Percentiles rank a stretch among this genome's conserved stretches.
Evolutionary conservation across 148 eudicot genomes (phyloP).

Genomic region (Rhododendron mucronatum): DNA sequence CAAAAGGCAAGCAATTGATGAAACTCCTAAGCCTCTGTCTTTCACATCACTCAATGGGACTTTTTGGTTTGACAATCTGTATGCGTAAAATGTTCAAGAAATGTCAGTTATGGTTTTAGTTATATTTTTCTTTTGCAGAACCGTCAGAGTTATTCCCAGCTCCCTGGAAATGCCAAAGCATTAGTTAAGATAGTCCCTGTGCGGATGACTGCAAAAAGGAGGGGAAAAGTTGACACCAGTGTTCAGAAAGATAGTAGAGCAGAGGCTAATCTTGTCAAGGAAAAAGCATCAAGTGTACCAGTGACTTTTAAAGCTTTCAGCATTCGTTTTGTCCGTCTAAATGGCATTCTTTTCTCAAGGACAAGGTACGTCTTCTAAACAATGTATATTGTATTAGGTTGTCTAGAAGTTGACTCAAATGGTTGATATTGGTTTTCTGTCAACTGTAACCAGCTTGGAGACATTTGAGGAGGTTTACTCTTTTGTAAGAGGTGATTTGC

Average conservation of each 20-base stretch:
- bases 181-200: conserved; percentile 31
- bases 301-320: conserved; percentile 57
- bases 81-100: background rate
- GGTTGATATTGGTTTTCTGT: conserved; percentile 9
- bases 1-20: background rate
- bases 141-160: conserved; percentile 71
- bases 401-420: background rate
- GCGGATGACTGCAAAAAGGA: conserved; percentile 55
- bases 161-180: conserved; percentile 53
- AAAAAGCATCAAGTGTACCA: conserved; percentile 30
- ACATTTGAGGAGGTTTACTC: conserved; percentile 75
- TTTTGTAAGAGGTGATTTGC: conserved; percentile 47
- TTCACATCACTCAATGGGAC: background rate
- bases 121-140: conserved; percentile 48
- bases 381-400: background rate
- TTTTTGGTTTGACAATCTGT: background rate
- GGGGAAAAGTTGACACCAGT: conserved; percentile 63
- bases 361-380: conserved; percentile 56
- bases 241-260: conserved; percentile 43
- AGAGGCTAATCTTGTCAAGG: conserved; percentile 49
- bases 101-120: background rate
- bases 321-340: conserved; percentile 64
- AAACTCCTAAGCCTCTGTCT: background rate
- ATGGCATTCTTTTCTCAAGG: conserved; percentile 94
- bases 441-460: conserved; percentile 64